phyloP scores from a whole-genome alignment of 208 protist genomes.

The Trypanosoma avium region DNA sequence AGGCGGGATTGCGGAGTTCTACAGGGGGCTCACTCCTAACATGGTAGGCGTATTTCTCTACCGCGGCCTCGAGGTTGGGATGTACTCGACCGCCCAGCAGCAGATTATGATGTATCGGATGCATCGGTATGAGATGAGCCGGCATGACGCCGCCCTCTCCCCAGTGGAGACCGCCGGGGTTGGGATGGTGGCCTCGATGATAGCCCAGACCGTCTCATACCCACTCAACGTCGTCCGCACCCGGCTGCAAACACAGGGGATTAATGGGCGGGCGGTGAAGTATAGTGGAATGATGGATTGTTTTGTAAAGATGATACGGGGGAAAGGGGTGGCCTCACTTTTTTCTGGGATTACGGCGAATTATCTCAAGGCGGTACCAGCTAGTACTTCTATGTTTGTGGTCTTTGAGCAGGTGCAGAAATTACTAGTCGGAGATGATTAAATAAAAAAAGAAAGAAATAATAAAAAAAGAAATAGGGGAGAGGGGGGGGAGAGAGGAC shows the following conservation, averaged over 20 bases:
- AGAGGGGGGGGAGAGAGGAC: no score
- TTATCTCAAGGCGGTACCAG: conserved; percentile 88
- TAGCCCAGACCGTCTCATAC: conserved; percentile 90
- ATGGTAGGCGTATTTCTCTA: conserved; percentile 89
- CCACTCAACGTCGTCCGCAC: conserved; percentile 90
- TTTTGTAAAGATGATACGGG: conserved; percentile 75
- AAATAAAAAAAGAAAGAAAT: background rate
- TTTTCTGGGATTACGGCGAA: conserved; percentile 90
- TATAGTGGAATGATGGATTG: conserved; percentile 90
- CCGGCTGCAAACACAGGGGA: conserved; percentile 87
- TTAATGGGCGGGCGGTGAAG: conserved; percentile 68
- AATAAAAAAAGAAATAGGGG: background rate
- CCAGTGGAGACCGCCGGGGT: conserved; percentile 67
- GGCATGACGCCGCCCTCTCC: conserved; percentile 64
- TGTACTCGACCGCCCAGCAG: conserved; percentile 87
- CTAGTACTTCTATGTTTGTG: conserved; percentile 84
- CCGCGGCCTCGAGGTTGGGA: conserved; percentile 85
- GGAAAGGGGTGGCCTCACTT: conserved; percentile 74
- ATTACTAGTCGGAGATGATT: conserved; percentile 67
- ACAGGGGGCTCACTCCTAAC: conserved; percentile 78
- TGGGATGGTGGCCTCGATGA: conserved; percentile 75
- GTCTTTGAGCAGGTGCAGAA: conserved; percentile 82
- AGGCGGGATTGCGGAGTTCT: conserved; percentile 83
- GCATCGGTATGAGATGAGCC: conserved; percentile 50
- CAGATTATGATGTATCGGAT: conserved; percentile 86